Percentiles rank a stretch among this genome's conserved stretches.
phyloP scores from a whole-genome alignment of 345 rosid species.

The Sisymbrium irio region DNA sequence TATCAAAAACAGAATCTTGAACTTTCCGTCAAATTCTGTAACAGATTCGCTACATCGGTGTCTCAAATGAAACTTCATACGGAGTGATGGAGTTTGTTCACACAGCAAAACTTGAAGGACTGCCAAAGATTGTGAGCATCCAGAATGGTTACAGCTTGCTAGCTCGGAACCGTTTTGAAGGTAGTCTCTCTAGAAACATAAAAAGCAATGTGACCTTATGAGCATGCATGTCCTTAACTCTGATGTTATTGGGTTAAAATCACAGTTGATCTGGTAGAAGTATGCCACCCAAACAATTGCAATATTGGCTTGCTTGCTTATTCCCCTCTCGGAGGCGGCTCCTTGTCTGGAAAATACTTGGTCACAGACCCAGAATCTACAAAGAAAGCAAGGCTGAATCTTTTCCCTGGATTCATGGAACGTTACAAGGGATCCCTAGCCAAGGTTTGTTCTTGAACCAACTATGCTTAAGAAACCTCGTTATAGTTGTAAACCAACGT shows the following conservation, averaged over 20 bases:
- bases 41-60: constrained; percentile 84
- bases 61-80: constrained; percentile 86
- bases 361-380: constrained; percentile 58
- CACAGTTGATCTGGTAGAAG: constrained; percentile 85
- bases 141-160: constrained; percentile 85
- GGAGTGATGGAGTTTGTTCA: constrained; percentile 96
- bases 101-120: constrained; percentile 74
- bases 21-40: neutral
- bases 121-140: constrained; percentile 89
- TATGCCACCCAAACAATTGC: constrained; percentile 81
- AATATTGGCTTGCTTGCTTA: constrained; percentile 79
- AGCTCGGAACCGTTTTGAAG: constrained; percentile 62
- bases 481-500: neutral
- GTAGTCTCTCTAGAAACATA: constrained; percentile 27
- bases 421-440: constrained; percentile 67
- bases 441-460: constrained; percentile 47
- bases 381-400: constrained; percentile 68
- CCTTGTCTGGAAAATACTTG: constrained; percentile 71
- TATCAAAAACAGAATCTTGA: neutral
- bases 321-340: constrained; percentile 79
- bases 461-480: neutral
- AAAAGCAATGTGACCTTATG: neutral
- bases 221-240: neutral
- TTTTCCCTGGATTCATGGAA: constrained; percentile 89
- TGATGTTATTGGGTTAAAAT: constrained; percentile 1